These are phyloP conservation scores for Lactarius akahatsu DNA, from an alignment of 768 basidiomycete species.

Conservation along the genomic window DNA sequence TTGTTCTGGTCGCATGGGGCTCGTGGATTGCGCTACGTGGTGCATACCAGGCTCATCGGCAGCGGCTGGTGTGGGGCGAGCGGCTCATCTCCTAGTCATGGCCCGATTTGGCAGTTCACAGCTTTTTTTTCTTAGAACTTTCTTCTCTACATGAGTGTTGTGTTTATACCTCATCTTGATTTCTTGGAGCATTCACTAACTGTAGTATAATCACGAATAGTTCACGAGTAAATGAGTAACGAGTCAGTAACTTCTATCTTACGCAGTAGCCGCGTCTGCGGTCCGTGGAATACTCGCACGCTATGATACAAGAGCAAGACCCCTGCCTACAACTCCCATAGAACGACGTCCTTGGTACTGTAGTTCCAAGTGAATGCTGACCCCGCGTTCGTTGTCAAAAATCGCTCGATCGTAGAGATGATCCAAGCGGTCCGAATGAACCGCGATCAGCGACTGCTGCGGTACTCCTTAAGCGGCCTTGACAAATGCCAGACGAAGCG, in stretches of 20 bases:
- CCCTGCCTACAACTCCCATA: too few relatives aligned
- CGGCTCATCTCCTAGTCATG: constrained; percentile 60
- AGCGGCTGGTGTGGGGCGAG: constrained; percentile 80
- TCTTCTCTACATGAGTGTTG: neutral
- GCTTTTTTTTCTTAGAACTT: neutral
- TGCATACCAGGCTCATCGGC: constrained; percentile 71
- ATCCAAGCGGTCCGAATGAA: neutral
- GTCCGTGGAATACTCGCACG: too few relatives aligned
- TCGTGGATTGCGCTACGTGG: constrained; percentile 63
- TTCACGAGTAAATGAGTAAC: neutral
- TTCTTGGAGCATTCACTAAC: constrained; percentile 6
- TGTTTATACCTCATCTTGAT: constrained; percentile 7
- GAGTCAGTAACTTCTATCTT: neutral
- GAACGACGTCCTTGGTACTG: too few relatives aligned
- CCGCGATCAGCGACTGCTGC: neutral
- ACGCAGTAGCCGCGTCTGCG: too few relatives aligned
- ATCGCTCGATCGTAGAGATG: neutral
- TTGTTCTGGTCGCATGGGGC: constrained; percentile 58
- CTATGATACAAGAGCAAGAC: too few relatives aligned
- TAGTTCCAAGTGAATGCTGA: neutral
- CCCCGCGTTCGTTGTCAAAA: neutral
- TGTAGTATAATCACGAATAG: constrained; percentile 16
- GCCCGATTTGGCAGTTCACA: neutral
- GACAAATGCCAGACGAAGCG: too few relatives aligned
- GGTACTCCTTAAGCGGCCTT: neutral